These are phyloP conservation scores for Punica granatum DNA, from an alignment of 345 rosid species.

Conservation along the genomic window DNA sequence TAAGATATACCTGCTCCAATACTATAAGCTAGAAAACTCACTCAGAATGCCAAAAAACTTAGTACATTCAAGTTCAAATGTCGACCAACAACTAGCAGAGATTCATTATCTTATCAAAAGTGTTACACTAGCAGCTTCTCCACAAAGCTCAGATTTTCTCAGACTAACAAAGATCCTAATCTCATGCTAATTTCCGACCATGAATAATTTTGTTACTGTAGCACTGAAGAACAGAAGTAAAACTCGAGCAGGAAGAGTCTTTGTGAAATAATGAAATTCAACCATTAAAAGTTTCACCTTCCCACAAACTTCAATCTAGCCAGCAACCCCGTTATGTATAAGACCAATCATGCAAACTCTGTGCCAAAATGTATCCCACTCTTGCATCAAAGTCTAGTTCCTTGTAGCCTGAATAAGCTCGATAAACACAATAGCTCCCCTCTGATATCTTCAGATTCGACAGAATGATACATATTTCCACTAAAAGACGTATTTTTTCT, in stretches of 20 bases:
- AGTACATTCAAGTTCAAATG: not conserved
- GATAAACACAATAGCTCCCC: not conserved
- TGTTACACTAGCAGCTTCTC: not conserved
- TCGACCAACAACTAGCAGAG: not conserved
- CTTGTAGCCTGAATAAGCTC: not conserved
- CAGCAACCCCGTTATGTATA: not conserved
- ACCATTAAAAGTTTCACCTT: not conserved
- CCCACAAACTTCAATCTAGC: not conserved
- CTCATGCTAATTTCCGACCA: not conserved
- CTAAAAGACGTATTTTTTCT: not conserved
- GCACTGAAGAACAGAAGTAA: not conserved
- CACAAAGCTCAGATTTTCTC: not conserved
- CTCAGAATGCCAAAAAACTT: not conserved
- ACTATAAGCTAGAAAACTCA: not conserved
- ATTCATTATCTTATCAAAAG: not conserved
- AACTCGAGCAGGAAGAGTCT: not conserved
- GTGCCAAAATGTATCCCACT: not conserved
- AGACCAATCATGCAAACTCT: not conserved
- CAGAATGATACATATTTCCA: not conserved
- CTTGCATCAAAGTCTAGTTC: not conserved
- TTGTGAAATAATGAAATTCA: not conserved
- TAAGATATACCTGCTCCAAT: not conserved
- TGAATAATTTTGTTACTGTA: not conserved
- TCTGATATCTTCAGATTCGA: not conserved
- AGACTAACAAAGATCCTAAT: not conserved